Base-by-base conservation (phyloP, 2,329 filamentous ascomycete species). In the Sordariomycetes sp. region DNA sequence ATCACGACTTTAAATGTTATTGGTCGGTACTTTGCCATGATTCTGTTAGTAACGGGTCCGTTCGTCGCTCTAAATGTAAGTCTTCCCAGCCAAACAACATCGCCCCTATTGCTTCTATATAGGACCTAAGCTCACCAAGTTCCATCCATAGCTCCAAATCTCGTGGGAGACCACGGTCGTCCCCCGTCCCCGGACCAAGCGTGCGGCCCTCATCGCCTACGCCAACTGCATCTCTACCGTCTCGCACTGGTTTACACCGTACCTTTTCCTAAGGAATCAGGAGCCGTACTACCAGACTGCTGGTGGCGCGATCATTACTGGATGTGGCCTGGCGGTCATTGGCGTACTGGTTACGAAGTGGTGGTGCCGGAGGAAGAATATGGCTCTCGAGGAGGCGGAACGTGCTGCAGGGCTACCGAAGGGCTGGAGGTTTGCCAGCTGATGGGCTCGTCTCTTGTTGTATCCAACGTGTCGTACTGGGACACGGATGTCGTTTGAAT, bases 91-190 rank as follows among this genome's bases (percentile, higher is more conserved):
- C 22, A 46, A 7, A n/a, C 16, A 16, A 46, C 16, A 7, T 7
- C 37, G 5, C 37, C 4, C 37, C 12, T 16, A 14, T 14, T 35
- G 12, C 37, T 16, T 14, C 37, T 35, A 6, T 16, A 16, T 3
- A 40, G 5, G 37, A 11, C 18, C 18, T 3, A 40, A 11, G 18
- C 14, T 46, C 2, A 24, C 46, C 20, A 22, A 6, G 8, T 50
- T 22, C 22, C 12, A 3, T 14, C 37, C 18, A 40, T 22, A 50
- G 46, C 61, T 75, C 37, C 71, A 74, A 60, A 64, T 74, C 1
- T 70, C 71, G 0, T 75, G 72, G 73, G 72, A 74, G 55, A 74
- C 72, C 0, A 74, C 71, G 0, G 65, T 74, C 0, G 72, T 76
- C 0, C 72, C 73, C 2, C 66, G 69, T 0, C 72, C 73, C 0